A percentile compares a stretch with the other conserved stretches of the same genome.
phyloP scores from a whole-genome alignment of 2,329 filamentous ascomycete species.

The Talaromyces sp. region DNA sequence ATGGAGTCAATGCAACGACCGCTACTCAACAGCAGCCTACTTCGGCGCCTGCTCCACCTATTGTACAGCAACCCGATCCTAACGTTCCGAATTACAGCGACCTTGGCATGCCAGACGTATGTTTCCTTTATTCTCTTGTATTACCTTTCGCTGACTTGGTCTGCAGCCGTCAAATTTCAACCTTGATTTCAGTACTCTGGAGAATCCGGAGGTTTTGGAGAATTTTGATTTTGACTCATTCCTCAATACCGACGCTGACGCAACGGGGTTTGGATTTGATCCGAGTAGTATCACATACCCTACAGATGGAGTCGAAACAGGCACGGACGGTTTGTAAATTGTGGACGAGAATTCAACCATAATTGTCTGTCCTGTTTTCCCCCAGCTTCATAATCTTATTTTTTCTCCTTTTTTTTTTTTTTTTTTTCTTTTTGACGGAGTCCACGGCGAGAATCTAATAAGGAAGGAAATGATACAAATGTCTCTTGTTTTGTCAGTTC shows the following conservation, averaged over 20 bases:
- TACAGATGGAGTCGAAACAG: constrained; percentile 43
- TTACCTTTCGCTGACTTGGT: background rate
- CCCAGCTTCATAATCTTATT: constrained; percentile 3
- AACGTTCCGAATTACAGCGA: constrained; percentile 32
- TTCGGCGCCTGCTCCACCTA: constrained; percentile 34
- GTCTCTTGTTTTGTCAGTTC: constrained; percentile 17
- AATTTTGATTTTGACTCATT: constrained; percentile 66
- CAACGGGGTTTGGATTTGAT: constrained; percentile 43
- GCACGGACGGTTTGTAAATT: constrained; percentile 21
- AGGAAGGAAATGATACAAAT: constrained; percentile 13
- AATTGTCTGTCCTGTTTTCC: constrained; percentile 13
- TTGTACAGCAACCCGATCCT: constrained; percentile 36
- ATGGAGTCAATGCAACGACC: constrained; percentile 34
- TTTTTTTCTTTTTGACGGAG: background rate
- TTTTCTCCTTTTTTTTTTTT: background rate
- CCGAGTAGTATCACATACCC: constrained; percentile 38
- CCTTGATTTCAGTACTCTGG: constrained; percentile 45
- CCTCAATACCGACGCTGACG: constrained; percentile 53
- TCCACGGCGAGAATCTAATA: constrained; percentile 9
- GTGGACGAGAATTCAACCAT: background rate
- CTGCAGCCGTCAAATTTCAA: constrained; percentile 34
- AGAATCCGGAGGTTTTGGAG: constrained; percentile 47
- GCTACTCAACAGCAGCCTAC: constrained; percentile 30
- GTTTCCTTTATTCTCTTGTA: constrained; percentile 17
- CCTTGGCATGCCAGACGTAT: constrained; percentile 38